Evolutionary conservation across 2,329 filamentous ascomycete genomes (phyloP), one percentile per base, ranked within the genome.

Genomic region (Xylaria sp.): DNA sequence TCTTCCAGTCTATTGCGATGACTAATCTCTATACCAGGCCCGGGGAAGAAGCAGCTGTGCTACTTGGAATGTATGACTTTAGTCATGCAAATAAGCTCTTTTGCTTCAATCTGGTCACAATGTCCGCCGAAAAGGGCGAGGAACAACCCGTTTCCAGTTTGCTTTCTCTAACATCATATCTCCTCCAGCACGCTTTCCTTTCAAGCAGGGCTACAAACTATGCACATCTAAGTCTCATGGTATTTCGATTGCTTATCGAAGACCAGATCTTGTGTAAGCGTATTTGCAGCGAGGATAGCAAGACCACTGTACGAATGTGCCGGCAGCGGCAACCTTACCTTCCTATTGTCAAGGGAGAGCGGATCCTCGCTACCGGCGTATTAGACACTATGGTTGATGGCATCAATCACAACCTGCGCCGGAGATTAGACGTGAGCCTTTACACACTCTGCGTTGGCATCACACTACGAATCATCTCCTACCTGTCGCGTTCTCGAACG

Each of bases 11-110:
- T 15, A 58, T 59, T 31, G 10, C 20, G 5, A 54, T 28, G 1
- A 65, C 75, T 80, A 71, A 80, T 66, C 57, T 72, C 33, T 62
- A 53, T 62, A 53, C 6, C 46, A 97, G 93, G 72, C 96, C 96
- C 1, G 89, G 90, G 2, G 87, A 90, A 67, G 90, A 94, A 79
- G 92, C 93, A 17, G 90, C 94, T 4, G 85, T 97, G 2, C 82
- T 98, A 4, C 85, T 99, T 40, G 90, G 93, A 0, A 91, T 93
- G 0, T 99, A 98, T 78, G 96, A 98, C 79, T 98, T 98, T 78
- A 90, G 90, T 3, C 92, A 97, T 77, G 92, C 94, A 40, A 99
- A 98, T 83, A 98, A 97, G 81, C 85, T 97, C 9, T 98, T 99
- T 80, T 95, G 93, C 79, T 92, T 93, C 78, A 94, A 92, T 74